phyloP scores from a whole-genome alignment of 140 eudicot genomes.

The Stevia rebaudiana region DNA sequence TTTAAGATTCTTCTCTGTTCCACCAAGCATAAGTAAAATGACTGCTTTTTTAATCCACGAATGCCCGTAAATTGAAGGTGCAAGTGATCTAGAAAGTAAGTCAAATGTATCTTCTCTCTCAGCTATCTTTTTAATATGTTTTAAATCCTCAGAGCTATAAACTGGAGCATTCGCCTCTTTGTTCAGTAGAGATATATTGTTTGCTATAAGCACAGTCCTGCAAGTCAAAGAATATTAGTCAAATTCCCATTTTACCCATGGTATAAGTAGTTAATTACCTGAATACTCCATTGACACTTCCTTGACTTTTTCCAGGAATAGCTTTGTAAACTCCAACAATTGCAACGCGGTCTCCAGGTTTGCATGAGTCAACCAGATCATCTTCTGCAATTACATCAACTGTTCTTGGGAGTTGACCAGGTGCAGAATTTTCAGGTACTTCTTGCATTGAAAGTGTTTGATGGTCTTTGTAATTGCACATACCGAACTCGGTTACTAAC shows the following conservation, averaged over 20 bases:
- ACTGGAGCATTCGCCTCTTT: conserved; percentile 82
- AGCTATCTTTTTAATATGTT: conserved; percentile 65
- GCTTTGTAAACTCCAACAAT: conserved; percentile 93
- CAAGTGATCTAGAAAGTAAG: conserved; percentile 86
- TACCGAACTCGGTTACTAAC: conserved; percentile 80
- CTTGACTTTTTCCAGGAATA: conserved; percentile 89
- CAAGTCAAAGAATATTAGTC: conserved; percentile 18
- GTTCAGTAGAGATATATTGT: conserved; percentile 72
- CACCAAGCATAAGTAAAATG: conserved; percentile 86
- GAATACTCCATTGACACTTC: conserved; percentile 93
- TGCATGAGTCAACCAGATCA: conserved; percentile 91
- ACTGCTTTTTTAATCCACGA: conserved; percentile 94
- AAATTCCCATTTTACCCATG: neutral
- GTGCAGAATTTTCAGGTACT: conserved; percentile 95
- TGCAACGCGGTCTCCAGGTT: conserved; percentile 97
- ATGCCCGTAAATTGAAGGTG: conserved; percentile 97
- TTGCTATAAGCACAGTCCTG: conserved; percentile 93
- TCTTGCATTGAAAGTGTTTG: conserved; percentile 98
- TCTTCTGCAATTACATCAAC: conserved; percentile 90
- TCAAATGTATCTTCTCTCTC: conserved; percentile 84
- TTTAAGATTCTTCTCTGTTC: conserved; percentile 86
- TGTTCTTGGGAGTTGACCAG: conserved; percentile 97
- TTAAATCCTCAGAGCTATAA: conserved; percentile 61
- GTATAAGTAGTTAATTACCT: conserved; percentile 39
- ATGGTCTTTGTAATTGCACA: conserved; percentile 90